phyloP scores from a whole-genome alignment of 805 yeast species.

The Nakazawaea wyomingensis region DNA sequence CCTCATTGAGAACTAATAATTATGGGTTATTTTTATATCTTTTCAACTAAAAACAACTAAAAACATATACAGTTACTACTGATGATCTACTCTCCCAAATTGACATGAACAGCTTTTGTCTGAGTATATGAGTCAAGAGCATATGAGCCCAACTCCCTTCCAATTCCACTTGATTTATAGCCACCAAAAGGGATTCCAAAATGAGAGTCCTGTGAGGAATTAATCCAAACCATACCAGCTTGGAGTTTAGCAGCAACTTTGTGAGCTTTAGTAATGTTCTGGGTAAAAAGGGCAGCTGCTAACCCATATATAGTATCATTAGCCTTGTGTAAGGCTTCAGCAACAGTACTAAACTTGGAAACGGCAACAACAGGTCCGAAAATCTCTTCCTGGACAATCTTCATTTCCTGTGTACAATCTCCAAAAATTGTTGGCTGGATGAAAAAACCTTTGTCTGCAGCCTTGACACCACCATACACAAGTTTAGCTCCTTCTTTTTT shows the following conservation, averaged over 20 bases:
- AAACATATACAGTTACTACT: no score
- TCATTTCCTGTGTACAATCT: slow-evolving; percentile 35
- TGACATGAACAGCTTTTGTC: slow-evolving; percentile 61
- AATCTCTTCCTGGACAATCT: slow-evolving; percentile 42
- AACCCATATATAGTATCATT: slow-evolving; percentile 41
- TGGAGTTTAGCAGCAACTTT: slow-evolving; percentile 34
- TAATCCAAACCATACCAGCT: slow-evolving; percentile 45
- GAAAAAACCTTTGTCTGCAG: slow-evolving; percentile 28
- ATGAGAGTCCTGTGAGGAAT: slow-evolving; percentile 42
- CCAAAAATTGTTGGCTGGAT: slow-evolving; percentile 45
- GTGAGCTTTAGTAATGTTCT: slow-evolving; percentile 33
- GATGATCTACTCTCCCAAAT: slow-evolving; percentile 29
- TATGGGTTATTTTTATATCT: no score
- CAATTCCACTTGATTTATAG: slow-evolving; percentile 50
- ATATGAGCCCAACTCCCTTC: slow-evolving; percentile 61
- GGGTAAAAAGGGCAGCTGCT: slow-evolving; percentile 42
- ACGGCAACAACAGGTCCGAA: slow-evolving; percentile 49
- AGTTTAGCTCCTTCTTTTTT: slow-evolving; percentile 49
- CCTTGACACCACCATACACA: slow-evolving; percentile 35
- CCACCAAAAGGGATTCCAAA: slow-evolving; percentile 52
- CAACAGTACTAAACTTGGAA: slow-evolving; percentile 36
- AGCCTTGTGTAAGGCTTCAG: slow-evolving; percentile 38
- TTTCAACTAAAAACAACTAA: no score
- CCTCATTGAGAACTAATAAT: no score
- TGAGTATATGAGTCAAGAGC: slow-evolving; percentile 68